phyloP scores from a whole-genome alignment of 2,329 filamentous ascomycete species.

The Calonectria naviculata region DNA sequence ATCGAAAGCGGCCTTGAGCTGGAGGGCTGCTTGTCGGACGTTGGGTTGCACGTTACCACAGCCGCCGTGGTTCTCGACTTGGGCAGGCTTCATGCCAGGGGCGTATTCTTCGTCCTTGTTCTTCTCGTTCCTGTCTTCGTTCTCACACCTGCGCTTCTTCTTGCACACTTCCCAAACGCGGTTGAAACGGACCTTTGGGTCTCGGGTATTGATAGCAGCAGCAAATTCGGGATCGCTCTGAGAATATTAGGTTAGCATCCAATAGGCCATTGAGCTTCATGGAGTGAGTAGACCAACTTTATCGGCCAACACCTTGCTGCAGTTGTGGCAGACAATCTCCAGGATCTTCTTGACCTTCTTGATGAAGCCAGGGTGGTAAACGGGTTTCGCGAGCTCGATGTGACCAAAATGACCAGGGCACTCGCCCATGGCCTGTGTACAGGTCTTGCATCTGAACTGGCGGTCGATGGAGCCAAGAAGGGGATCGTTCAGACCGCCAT shows the following conservation, averaged over 20 bases:
- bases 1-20: constrained; percentile 83
- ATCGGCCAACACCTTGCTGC: constrained; percentile 97
- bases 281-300: constrained; percentile 84
- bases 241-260: constrained; percentile 70
- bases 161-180: constrained; percentile 93
- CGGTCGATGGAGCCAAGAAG: constrained; percentile 96
- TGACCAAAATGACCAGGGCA: constrained; percentile 99
- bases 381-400: constrained; percentile 96
- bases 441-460: constrained; percentile 95
- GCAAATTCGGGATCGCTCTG: constrained; percentile 87
- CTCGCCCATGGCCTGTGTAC: constrained; percentile 93
- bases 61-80: constrained; percentile 77
- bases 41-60: constrained; percentile 93
- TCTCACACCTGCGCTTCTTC: constrained; percentile 85
- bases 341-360: constrained; percentile 99
- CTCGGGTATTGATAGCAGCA: constrained; percentile 84
- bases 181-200: constrained; percentile 95
- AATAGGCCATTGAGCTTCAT: constrained; percentile 63
- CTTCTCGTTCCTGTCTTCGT: constrained; percentile 76
- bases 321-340: constrained; percentile 99
- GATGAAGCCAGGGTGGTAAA: constrained; percentile 96
- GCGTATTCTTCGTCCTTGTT: constrained; percentile 77
- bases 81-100: constrained; percentile 65
- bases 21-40: constrained; percentile 87
- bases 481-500: constrained; percentile 93